Conservation (phyloP, 225 moss, liverwort and hornwort species). For the Pleurozium schreberi region DNA sequence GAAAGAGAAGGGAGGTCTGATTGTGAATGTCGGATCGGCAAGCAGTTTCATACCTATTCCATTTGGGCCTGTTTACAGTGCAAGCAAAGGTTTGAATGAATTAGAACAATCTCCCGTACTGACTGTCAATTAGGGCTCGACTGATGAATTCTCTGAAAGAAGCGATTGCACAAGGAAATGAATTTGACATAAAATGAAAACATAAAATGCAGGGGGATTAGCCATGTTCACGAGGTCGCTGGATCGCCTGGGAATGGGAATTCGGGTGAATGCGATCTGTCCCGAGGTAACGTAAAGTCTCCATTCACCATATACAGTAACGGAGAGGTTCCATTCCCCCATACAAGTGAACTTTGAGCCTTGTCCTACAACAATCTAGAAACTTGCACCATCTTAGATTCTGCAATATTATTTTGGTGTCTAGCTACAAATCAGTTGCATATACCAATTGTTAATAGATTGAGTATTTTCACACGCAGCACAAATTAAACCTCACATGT, state of each 20-base stretch:
- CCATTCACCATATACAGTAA: neutral
- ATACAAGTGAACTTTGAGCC: neutral
- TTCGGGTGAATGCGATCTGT: conserved; percentile 55
- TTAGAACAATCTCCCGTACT: neutral
- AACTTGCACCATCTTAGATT: neutral
- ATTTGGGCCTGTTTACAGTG: conserved; percentile 15
- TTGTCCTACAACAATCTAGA: neutral
- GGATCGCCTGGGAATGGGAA: conserved; percentile 17
- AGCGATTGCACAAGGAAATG: neutral
- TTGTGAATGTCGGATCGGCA: conserved; percentile 51
- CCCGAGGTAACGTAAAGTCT: conserved; percentile 21
- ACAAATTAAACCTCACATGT: neutral
- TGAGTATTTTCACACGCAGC: too few relatives aligned
- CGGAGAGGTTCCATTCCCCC: neutral
- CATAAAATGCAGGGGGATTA: conserved; percentile 21
- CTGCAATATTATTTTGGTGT: neutral
- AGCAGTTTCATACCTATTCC: conserved; percentile 37
- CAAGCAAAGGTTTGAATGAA: conserved; percentile 41
- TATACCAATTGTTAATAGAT: too few relatives aligned
- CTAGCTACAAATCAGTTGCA: neutral
- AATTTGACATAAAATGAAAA: neutral
- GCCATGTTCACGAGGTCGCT: conserved; percentile 59
- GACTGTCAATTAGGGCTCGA: neutral
- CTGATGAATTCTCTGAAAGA: neutral
- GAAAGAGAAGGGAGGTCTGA: conserved; percentile 19